Evolutionary conservation across 1,284 basidiomycete genomes (phyloP), one percentile per base, ranked within the genome.

Genomic region (Inonotus hispidus): DNA sequence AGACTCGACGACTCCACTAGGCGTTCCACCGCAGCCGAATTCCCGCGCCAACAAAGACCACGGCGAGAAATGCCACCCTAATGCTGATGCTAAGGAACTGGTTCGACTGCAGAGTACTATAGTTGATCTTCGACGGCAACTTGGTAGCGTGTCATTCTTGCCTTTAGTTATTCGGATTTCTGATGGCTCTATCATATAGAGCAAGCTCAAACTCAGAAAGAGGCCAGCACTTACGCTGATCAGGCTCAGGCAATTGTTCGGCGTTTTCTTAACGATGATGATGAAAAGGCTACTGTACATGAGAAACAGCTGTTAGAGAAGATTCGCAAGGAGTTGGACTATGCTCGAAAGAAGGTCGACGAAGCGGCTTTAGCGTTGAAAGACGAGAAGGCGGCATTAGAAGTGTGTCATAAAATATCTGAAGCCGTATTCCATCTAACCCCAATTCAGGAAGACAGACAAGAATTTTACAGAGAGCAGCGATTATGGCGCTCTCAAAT

Each of bases 301-400:
- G 83, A 85, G 67, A 76, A 72, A 49, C 77, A 82, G 53, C 74
- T 78, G 19, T 69, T 88, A 37, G 79, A 82, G 35, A 73, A 71
- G 23, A 75, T 83, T 52, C 77, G 75, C 66, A 73, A 71, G 54
- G 79, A 86, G 52, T 81, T 93, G 6, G 86, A 92, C 56, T 75
- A 79, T 10, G 89, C 93, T 67, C 79, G 87, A 11, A 75, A 75
- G 56, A 82, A 82, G 63, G 84, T 91, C 65, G 83, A 83, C 0
- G 83, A 87, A 61, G 84, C 84, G 11, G 78, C 84, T 13, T 73
- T 87, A 19, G 79, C 77, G 62, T 72, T 93, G 14, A 82, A 82
- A 0, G 81, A 82, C 65, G 90, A 93, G 63, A 83, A 83, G 67
- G 80, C 82, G 2, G 73, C 76, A 3, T 70, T 93, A 5, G 88